phyloP scores from a whole-genome alignment of 331 rosid species.

The Pyrus hybrid region DNA sequence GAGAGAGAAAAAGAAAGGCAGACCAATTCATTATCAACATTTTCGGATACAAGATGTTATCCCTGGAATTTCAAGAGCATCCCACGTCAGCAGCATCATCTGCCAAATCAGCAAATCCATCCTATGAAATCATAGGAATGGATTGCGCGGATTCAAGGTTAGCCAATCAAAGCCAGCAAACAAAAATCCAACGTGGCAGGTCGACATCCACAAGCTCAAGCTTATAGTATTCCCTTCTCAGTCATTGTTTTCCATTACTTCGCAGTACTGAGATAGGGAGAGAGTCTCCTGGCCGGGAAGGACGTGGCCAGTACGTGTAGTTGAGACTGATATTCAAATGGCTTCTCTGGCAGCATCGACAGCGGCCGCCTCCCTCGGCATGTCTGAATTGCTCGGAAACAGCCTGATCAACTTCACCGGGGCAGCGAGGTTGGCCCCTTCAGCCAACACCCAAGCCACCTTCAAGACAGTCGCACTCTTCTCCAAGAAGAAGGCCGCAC shows the following conservation, averaged over 20 bases:
- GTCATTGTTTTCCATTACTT: neutral
- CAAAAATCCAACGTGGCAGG: conserved; percentile 57
- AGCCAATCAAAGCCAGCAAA: conserved; percentile 44
- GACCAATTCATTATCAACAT: neutral
- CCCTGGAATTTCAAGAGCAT: conserved; percentile 27
- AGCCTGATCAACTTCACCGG: conserved; percentile 55
- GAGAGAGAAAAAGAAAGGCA: neutral
- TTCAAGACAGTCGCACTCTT: conserved; percentile 85
- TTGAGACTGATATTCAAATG: conserved; percentile 21
- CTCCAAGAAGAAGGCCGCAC: conserved; percentile 55
- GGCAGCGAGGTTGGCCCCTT: conserved; percentile 47
- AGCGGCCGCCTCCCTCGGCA: conserved; percentile 58
- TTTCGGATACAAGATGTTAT: conserved; percentile 58
- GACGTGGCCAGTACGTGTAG: neutral
- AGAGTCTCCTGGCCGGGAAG: neutral
- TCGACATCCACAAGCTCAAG: conserved; percentile 67
- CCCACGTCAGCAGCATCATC: conserved; percentile 56
- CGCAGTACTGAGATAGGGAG: neutral
- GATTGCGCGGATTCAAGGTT: conserved; percentile 39
- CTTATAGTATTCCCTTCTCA: conserved; percentile 35
- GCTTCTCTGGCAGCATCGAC: conserved; percentile 71
- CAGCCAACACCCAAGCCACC: conserved; percentile 43
- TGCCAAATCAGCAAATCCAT: conserved; percentile 24
- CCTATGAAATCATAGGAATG: conserved; percentile 62
- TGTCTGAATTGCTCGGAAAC: conserved; percentile 85